A percentile compares a stretch with the other conserved stretches of the same genome.
Conservation (phyloP, 75 land plant species). For the Isoetes taiwanensis region DNA sequence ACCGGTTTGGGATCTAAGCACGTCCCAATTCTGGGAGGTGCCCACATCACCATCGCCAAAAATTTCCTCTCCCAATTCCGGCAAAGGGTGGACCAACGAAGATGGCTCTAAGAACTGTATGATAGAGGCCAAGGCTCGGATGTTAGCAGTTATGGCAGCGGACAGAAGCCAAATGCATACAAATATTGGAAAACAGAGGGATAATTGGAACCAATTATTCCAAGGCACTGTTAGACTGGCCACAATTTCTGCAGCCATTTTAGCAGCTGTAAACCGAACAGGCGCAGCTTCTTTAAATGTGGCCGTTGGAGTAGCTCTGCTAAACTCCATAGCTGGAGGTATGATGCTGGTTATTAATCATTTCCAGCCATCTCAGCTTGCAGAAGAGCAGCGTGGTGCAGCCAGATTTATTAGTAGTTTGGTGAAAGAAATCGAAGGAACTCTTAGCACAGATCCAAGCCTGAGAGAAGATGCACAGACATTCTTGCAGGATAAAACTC, state of each 20-base stretch:
- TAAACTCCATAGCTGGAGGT: not conserved
- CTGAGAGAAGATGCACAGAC: not conserved
- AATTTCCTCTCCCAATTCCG: no score
- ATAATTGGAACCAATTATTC: constrained; percentile 3
- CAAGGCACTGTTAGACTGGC: constrained; percentile 4
- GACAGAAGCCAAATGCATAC: not conserved
- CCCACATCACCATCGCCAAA: no score
- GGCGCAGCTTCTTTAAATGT: not conserved
- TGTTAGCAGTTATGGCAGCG: not conserved
- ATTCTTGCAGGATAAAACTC: not conserved
- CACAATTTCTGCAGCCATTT: not conserved
- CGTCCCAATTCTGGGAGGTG: no score
- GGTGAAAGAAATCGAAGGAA: not conserved
- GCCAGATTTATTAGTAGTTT: not conserved
- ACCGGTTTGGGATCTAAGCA: no score
- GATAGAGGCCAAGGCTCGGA: not conserved
- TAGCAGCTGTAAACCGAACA: not conserved
- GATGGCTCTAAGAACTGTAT: not conserved
- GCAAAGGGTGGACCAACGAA: no score
- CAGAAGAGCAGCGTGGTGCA: not conserved
- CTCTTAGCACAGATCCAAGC: not conserved
- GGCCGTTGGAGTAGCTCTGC: not conserved
- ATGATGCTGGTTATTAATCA: not conserved
- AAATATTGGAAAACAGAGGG: not conserved
- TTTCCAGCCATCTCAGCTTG: constrained; percentile 5